These are phyloP conservation scores for Nakaseomyces nivariensis DNA, from an alignment of 1,139 yeast genomes.

Conservation along the genomic window DNA sequence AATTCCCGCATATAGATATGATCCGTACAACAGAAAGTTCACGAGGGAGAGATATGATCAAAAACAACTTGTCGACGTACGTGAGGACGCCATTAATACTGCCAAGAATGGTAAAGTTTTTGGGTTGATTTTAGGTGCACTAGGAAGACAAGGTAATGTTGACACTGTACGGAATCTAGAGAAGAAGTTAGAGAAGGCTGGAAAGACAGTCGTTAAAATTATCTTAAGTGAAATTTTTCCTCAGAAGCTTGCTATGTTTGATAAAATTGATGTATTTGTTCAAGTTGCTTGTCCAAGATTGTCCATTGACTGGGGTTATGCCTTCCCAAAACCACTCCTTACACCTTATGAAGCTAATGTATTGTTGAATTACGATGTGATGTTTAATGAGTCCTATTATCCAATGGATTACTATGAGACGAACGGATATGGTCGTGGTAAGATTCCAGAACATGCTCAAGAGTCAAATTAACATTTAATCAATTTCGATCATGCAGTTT, in stretches of 20 bases:
- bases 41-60: constrained; percentile 86
- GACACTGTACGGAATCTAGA: constrained; percentile 62
- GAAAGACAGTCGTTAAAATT: constrained; percentile 67
- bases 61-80: constrained; percentile 60
- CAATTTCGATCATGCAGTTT: not conserved
- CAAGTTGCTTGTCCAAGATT: constrained; percentile 97
- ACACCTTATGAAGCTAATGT: constrained; percentile 98
- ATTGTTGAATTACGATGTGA: constrained; percentile 59
- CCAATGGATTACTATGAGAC: constrained; percentile 94
- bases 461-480: not conserved
- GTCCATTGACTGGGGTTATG: constrained; percentile 98
- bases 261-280: constrained; percentile 87
- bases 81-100: constrained; percentile 62
- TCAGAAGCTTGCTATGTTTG: constrained; percentile 84
- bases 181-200: constrained; percentile 39
- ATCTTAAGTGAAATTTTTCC: constrained; percentile 91
- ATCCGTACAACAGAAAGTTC: constrained; percentile 86
- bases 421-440: constrained; percentile 91
- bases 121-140: constrained; percentile 86
- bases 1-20: constrained; percentile 85
- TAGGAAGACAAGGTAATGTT: constrained; percentile 93
- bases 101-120: constrained; percentile 54
- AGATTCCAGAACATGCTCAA: constrained; percentile 40
- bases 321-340: constrained; percentile 79
- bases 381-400: constrained; percentile 58